Evolutionary conservation across 2,329 filamentous ascomycete genomes (phyloP).

Genomic region (Delphinella strobiligena): DNA sequence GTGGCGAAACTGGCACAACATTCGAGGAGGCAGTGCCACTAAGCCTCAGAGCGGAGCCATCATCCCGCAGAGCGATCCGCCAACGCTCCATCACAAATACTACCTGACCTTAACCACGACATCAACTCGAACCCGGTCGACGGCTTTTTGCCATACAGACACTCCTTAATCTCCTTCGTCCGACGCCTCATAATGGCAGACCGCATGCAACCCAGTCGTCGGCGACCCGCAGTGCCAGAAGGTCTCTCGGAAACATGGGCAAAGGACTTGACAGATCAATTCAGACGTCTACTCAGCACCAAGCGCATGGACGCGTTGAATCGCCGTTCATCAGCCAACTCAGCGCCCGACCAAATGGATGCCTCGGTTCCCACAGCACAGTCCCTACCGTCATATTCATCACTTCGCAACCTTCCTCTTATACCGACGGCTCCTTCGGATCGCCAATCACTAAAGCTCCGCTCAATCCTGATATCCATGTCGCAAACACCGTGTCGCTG

Average conservation of each 20-base stretch:
- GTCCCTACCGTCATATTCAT: slow-evolving; percentile 44
- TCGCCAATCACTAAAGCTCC: slow-evolving; percentile 35
- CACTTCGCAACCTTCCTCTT: slow-evolving; percentile 52
- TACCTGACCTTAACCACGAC: too few relatives aligned
- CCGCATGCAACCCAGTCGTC: slow-evolving; percentile 3
- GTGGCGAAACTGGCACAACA: too few relatives aligned
- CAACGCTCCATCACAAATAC: too few relatives aligned
- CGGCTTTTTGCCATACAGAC: not conserved
- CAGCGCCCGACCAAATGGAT: not conserved
- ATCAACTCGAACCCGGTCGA: not conserved
- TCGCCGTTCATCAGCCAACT: slow-evolving; percentile 1
- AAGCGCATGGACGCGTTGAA: slow-evolving; percentile 72
- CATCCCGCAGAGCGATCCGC: too few relatives aligned
- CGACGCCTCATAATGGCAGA: slow-evolving; percentile 2
- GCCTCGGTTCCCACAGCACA: not conserved
- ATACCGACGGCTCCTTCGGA: slow-evolving; percentile 60
- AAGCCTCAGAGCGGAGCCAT: too few relatives aligned
- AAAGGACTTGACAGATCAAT: slow-evolving; percentile 66
- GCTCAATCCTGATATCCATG: slow-evolving; percentile 68
- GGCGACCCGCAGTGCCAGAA: slow-evolving; percentile 4
- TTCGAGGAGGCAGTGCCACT: too few relatives aligned
- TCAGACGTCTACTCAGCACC: slow-evolving; percentile 75
- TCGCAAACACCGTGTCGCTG: slow-evolving; percentile 86
- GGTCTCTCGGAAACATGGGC: slow-evolving; percentile 53
- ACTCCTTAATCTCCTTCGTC: not conserved